Conservation (phyloP, 1,284 basidiomycete species). For the Irpex rosettiformis region DNA sequence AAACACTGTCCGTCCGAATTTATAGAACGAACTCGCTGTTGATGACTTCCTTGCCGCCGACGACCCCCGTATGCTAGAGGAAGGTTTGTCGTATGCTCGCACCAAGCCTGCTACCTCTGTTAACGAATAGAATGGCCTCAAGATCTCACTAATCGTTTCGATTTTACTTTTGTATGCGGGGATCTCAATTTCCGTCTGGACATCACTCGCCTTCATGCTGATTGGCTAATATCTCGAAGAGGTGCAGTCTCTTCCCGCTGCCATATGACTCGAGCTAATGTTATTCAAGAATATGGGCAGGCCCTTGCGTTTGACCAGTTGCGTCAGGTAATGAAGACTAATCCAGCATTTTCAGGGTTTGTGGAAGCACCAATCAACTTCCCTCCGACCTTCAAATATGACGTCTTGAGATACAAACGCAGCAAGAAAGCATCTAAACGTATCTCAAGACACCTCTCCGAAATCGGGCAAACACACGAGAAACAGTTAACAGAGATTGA, state of each 20-base stretch:
- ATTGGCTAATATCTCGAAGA: conserved; percentile 48
- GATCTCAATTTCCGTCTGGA: conserved; percentile 80
- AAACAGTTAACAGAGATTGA: conserved; percentile 37
- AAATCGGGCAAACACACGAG: conserved; percentile 27
- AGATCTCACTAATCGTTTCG: conserved; percentile 82
- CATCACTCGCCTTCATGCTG: conserved; percentile 70
- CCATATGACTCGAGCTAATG: not conserved
- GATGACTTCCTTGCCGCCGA: conserved; percentile 62
- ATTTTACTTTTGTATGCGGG: conserved; percentile 78
- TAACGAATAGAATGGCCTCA: conserved; percentile 5
- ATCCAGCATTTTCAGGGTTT: conserved; percentile 66
- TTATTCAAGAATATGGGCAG: conserved; percentile 56
- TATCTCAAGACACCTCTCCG: conserved; percentile 17
- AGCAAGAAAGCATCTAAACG: conserved; percentile 29
- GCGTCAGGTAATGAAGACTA: conserved; percentile 60
- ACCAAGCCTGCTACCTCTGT: not conserved
- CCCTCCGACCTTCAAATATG: conserved; percentile 84
- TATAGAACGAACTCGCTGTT: conserved; percentile 57
- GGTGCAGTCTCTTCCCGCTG: conserved; percentile 17
- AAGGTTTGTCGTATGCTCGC: conserved; percentile 45
- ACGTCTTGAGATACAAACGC: conserved; percentile 60
- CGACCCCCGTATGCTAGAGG: conserved; percentile 61
- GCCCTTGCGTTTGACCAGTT: conserved; percentile 82
- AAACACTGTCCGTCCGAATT: conserved; percentile 6
- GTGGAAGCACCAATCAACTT: conserved; percentile 68